Evolutionary conservation across 2,329 filamentous ascomycete species (phyloP), one percentile per base, ranked within the genome.

Genomic region (Proliferodiscus dingleyae): DNA sequence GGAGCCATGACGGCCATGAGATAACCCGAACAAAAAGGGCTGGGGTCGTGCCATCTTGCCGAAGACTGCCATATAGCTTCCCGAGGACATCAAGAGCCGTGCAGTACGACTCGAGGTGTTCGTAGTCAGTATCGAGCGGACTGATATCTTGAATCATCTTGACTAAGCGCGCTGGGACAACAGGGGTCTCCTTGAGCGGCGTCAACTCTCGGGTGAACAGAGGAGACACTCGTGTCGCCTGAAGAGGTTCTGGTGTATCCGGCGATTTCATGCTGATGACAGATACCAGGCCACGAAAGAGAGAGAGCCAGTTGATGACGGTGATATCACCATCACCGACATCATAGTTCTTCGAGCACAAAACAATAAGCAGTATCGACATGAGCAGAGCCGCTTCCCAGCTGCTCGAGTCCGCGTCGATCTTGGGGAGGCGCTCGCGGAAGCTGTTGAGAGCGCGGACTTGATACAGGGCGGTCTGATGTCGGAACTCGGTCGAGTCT

Each of bases 321-420:
- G 51, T 49, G 6, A 61, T 44, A 9, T 60, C 56, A 26, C 52
- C 55, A 0, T 50, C 49, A 1, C 36, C 41, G 8, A 40, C 24
- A 6, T 22, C 24, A 22, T 49, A 36, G 22, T 53, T 52, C 19
- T 53, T 50, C 2, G 55, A 55, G 24, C 54, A 57, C 4, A 61
- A 49, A 5, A 55, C 41, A 15, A 61, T 45, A 3, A 62, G 37
- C 8, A 62, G 41, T 16, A 60, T 41, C n/a, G 59, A 47, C 49
- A 55, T 59, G 5, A 59, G 43, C 5, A 60, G 37, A 2, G 54
- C 51, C 16, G 59, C 59, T 41, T 61, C 57, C 28, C 50, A 61
- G 9, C 51, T 52, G n/a, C 39, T 36, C 16, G 49, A 43, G 19
- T 51, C 43, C 15, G 46, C 43, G 19, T 39, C 37, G n/a, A 56